Conservation (phyloP, 345 rosid species). For the Durio zibethinus region DNA sequence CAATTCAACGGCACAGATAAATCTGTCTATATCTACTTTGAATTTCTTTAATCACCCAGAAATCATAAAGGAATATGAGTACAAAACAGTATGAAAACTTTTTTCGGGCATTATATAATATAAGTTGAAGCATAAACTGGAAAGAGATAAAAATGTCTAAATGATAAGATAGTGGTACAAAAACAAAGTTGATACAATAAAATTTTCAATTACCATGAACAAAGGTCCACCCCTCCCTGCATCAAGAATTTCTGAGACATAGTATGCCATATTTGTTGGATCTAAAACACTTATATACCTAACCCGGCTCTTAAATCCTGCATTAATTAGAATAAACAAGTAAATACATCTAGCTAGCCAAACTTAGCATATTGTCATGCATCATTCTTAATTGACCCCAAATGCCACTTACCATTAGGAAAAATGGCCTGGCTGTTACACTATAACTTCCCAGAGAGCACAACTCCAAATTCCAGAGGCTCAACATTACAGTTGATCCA, state of each 20-base stretch:
- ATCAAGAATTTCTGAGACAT: slow-evolving; percentile 87
- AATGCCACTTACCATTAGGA: slow-evolving; percentile 65
- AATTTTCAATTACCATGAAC: slow-evolving; percentile 61
- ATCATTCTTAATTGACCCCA: slow-evolving; percentile 1
- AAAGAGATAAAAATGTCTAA: background rate
- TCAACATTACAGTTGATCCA: slow-evolving; percentile 93
- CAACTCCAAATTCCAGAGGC: slow-evolving; percentile 70
- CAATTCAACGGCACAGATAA: background rate
- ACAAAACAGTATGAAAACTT: background rate
- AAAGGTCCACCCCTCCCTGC: slow-evolving; percentile 65
- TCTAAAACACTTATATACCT: slow-evolving; percentile 73
- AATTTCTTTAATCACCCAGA: background rate
- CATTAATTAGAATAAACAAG: slow-evolving; percentile 27
- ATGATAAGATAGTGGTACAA: background rate
- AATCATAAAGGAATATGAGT: background rate
- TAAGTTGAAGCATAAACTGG: background rate
- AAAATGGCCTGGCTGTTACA: slow-evolving; percentile 80
- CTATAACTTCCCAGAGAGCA: slow-evolving; percentile 82
- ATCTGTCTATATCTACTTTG: background rate
- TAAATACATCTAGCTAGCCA: slow-evolving; percentile 5
- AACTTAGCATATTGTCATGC: background rate
- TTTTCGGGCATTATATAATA: background rate
- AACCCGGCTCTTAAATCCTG: slow-evolving; percentile 96
- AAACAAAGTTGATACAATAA: slow-evolving; percentile 7
- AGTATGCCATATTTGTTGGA: slow-evolving; percentile 69